Base-by-base conservation (phyloP, 2,329 filamentous ascomycete species). In the Pseudopithomyces maydicus region DNA sequence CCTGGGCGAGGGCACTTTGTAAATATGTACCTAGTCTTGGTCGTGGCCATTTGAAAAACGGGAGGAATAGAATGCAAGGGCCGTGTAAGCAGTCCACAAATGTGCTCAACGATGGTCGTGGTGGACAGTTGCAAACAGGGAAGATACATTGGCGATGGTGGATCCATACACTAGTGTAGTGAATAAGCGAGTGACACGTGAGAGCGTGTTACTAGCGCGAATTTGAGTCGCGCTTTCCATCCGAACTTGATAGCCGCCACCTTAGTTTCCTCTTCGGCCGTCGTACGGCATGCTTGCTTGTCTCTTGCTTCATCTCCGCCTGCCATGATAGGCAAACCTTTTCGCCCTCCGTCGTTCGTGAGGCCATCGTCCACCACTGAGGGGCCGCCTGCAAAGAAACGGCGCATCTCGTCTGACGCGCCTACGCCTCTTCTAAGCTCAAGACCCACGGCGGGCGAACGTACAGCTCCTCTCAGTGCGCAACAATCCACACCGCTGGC, bases 331-430 rank as follows among this genome's bases (percentile, higher is more conserved):
- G 61, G 69, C 57, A 77, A 74, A 53, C 74, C 74, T 12, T 77
- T 77, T 49, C 65, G 67, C 35, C 67, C 72, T 42, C 74, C 73
- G 2, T 65, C 69, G 2, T 69, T 77, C 39, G 66, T 68, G 8
- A 67, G 70, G 38, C 62, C 69, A 20, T 61, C 57, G 15, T 44
- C 61, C 5, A 54, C 57, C 26, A 57, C 55, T 50, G 52, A 59
- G 44, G 64, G 70, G 53, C 78, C 77, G 46, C 75, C 77, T n/a
- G 57, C 64, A 12, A 80, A 80, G 67, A 79, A 75, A 62, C 73
- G 77, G 43, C 74, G 78, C 46, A 72, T 77, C 33, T 77, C 73
- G 41, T 63, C 68, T 14, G 68, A 76, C 39, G 43, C 68, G 66
- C 38, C 66, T 1, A 8, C 26, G 26, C 55, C 68, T 7, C 6